phyloP scores from a whole-genome alignment of 1,139 yeast genomes.

The Geotrichum klebahnii region DNA sequence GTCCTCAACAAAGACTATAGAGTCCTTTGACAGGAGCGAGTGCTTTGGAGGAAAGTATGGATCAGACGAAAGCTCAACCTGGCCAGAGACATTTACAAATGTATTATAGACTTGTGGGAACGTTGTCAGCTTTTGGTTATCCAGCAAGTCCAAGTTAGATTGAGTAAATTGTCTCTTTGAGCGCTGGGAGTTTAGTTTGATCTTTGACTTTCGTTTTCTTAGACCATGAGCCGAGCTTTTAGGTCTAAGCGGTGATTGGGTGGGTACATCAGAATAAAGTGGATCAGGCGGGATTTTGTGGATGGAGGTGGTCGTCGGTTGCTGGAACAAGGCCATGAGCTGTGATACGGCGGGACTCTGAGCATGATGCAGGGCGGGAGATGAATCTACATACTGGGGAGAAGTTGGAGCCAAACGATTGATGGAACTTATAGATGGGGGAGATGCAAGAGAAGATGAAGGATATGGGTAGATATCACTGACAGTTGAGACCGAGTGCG shows the following conservation, averaged over 20 bases:
- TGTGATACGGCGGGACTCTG: conserved; percentile 4
- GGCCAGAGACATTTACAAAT: not conserved
- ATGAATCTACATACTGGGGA: too few relatives aligned
- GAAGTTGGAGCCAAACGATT: not conserved
- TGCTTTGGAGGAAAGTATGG: conserved; percentile 1
- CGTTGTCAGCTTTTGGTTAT: conserved; percentile 15
- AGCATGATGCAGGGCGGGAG: not conserved
- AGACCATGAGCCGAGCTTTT: conserved; percentile 4
- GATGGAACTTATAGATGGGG: not conserved
- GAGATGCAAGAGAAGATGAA: not conserved
- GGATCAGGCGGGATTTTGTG: not conserved
- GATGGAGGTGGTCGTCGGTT: not conserved
- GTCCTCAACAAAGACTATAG: conserved; percentile 17
- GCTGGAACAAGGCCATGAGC: conserved; percentile 5
- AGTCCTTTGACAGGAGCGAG: conserved; percentile 1
- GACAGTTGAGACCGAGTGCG: conserved; percentile 4
- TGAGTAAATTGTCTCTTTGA: conserved; percentile 2
- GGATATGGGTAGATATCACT: not conserved
- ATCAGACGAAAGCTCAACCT: conserved; percentile 3
- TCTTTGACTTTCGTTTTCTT: conserved; percentile 1
- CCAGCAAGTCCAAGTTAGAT: conserved; percentile 14
- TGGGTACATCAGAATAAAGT: too few relatives aligned
- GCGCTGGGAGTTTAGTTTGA: not conserved
- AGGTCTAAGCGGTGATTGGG: not conserved
- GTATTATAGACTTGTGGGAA: conserved; percentile 19